Base-by-base conservation (phyloP, 192 early-diverging fungal genomes). In the Helicostylum pulchrum region DNA sequence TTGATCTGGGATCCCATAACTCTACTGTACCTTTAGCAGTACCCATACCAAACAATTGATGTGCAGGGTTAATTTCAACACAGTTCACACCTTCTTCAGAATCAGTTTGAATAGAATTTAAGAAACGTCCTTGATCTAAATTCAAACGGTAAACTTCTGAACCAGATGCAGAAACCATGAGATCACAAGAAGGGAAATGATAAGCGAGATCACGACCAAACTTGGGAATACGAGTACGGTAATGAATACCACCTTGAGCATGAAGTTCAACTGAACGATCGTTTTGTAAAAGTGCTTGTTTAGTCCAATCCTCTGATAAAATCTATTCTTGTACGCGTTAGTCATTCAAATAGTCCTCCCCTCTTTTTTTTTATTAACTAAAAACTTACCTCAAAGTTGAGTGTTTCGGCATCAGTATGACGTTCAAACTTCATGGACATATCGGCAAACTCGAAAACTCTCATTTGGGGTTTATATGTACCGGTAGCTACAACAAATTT, bases 351-450 rank as follows among this genome's bases (percentile, higher is more conserved):
- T 17, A 19, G 26, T 43, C 42, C 31, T 21, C 0, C 0, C 2
- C 0, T 44, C 15, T 61, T 23, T 32, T 45, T n/a, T n/a, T n/a
- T n/a, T n/a, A n/a, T n/a, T 61, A 15, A 4, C 10, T 42, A 53
- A 23, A 14, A 9, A 4, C 21, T 59, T 23, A 88, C 66, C 60
- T 75, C 67, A 79, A 94, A 94, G 49, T 90, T 80, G 15, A 99
- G 83, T 70, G 95, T 97, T 68, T 99, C 97, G 8, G 86, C 77
- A 63, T 99, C 91, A 0, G 92, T 92, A 74, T 97, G 93, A 46
- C 97, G 87, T 67, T 99, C 95, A 74, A 99, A 97, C 77, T 99
- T 99, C 92, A 99, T 95, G 14, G 94, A 87, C 78, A 96, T 83
- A 66, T 99, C 88, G 9, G 86, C 68, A 66, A 90, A 93, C 50